These are phyloP conservation scores for Trypanosoma avium DNA, from an alignment of 208 protist species.

Conservation along the genomic window DNA sequence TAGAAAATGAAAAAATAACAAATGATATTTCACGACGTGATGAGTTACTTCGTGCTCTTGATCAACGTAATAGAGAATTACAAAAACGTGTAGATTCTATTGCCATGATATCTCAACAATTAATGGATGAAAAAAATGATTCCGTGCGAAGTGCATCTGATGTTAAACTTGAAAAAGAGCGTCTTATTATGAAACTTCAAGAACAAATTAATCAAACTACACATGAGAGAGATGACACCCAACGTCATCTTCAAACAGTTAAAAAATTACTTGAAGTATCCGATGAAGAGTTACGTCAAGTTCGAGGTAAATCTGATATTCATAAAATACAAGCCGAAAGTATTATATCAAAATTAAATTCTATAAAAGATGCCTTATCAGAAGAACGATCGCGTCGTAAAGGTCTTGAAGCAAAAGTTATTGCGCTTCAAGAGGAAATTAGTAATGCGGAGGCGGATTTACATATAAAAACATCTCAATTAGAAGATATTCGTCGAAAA, in stretches of 20 bases:
- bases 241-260: slow-evolving; percentile 65
- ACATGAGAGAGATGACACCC: slow-evolving; percentile 61
- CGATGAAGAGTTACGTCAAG: slow-evolving; percentile 60
- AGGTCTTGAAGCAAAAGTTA: slow-evolving; percentile 34
- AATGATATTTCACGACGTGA: slow-evolving; percentile 50
- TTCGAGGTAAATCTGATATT: slow-evolving; percentile 46
- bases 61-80: slow-evolving; percentile 54
- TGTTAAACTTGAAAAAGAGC: slow-evolving; percentile 51
- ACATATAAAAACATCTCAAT: slow-evolving; percentile 37
- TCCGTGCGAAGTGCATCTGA: slow-evolving; percentile 34
- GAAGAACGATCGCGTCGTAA: slow-evolving; percentile 54
- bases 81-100: slow-evolving; percentile 65
- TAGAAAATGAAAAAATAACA: slow-evolving; percentile 45
- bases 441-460: slow-evolving; percentile 27
- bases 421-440: slow-evolving; percentile 38
- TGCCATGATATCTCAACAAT: slow-evolving; percentile 53
- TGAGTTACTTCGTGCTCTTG: slow-evolving; percentile 49
- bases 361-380: slow-evolving; percentile 37
- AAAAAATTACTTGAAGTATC: slow-evolving; percentile 55
- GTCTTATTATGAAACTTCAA: slow-evolving; percentile 51
- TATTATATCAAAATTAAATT: slow-evolving; percentile 32
- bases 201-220: slow-evolving; percentile 38
- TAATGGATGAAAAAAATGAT: slow-evolving; percentile 62
- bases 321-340: slow-evolving; percentile 45
- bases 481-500: slow-evolving; percentile 43